These are phyloP conservation scores for Xylaria longipes DNA, from an alignment of 495 filamentous ascomycete genomes.

Conservation along the genomic window DNA sequence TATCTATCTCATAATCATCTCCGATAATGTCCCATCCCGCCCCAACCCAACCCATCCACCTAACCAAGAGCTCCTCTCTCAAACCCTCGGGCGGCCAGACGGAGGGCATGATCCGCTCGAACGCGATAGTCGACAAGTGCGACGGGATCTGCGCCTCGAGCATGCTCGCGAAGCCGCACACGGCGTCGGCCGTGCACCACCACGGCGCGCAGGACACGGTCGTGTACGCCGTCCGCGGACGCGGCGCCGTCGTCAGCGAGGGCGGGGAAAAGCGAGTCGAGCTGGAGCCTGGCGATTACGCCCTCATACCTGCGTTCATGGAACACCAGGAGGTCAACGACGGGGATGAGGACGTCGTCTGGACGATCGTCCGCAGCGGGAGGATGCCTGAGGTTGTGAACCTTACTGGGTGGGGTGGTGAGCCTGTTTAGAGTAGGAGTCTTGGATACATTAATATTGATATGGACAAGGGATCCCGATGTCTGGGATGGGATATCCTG, in stretches of 20 bases:
- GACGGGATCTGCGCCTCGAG: slow-evolving; percentile 54
- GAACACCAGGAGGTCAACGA: slow-evolving; percentile 67
- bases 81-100: slow-evolving; percentile 50
- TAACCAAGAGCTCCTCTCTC: slow-evolving; percentile 38
- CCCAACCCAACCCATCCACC: slow-evolving; percentile 37
- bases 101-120: slow-evolving; percentile 60
- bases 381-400: slow-evolving; percentile 57
- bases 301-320: slow-evolving; percentile 59
- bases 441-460: neutral
- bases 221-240: slow-evolving; percentile 58
- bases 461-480: neutral
- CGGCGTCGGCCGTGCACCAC: slow-evolving; percentile 58
- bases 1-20: neutral
- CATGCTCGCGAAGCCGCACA: slow-evolving; percentile 63
- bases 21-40: slow-evolving; percentile 33
- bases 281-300: slow-evolving; percentile 59
- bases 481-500: no score
- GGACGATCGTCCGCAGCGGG: slow-evolving; percentile 62
- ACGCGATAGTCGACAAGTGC: slow-evolving; percentile 57
- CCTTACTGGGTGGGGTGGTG: slow-evolving; percentile 55
- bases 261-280: slow-evolving; percentile 47
- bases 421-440: slow-evolving; percentile 23
- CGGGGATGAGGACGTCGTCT: slow-evolving; percentile 59
- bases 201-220: slow-evolving; percentile 63
- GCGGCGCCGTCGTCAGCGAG: slow-evolving; percentile 52